These are phyloP conservation scores for Fusarium concolor DNA, from an alignment of 2,329 filamentous ascomycete species.

Conservation along the genomic window DNA sequence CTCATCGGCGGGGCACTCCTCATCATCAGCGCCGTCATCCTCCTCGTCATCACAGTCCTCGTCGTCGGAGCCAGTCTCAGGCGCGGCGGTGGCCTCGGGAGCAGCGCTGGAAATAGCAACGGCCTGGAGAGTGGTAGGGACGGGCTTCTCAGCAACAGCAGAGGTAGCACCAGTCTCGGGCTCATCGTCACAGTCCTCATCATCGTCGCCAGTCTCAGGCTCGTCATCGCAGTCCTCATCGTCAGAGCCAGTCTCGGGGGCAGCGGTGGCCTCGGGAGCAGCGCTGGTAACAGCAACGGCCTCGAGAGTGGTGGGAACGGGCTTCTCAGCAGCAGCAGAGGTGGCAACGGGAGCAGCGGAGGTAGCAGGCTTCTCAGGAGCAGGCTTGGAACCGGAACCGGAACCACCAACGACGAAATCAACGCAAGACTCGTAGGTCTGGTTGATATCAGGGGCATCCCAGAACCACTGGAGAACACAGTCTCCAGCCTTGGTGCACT, in stretches of 20 bases:
- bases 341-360: neutral
- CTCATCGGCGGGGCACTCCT: conserved; percentile 38
- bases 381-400: conserved; percentile 16
- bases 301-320: neutral
- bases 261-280: conserved; percentile 15
- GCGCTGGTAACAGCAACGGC: neutral
- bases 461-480: conserved; percentile 72
- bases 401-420: conserved; percentile 59
- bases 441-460: conserved; percentile 65
- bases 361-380: conserved; percentile 10
- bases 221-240: neutral
- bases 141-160: neutral
- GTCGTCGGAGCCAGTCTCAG: conserved; percentile 21
- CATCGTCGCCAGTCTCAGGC: neutral
- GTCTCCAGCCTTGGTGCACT: conserved; percentile 62
- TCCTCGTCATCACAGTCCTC: conserved; percentile 35
- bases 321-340: neutral
- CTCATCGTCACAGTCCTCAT: conserved; percentile 4
- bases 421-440: conserved; percentile 73
- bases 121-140: neutral
- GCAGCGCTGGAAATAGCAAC: neutral
- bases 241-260: conserved; percentile 9
- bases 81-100: conserved; percentile 17
- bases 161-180: neutral
- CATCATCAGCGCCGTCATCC: conserved; percentile 26